phyloP scores from a whole-genome alignment of 148 eudicot species.

The Vaccinium darrowii region DNA sequence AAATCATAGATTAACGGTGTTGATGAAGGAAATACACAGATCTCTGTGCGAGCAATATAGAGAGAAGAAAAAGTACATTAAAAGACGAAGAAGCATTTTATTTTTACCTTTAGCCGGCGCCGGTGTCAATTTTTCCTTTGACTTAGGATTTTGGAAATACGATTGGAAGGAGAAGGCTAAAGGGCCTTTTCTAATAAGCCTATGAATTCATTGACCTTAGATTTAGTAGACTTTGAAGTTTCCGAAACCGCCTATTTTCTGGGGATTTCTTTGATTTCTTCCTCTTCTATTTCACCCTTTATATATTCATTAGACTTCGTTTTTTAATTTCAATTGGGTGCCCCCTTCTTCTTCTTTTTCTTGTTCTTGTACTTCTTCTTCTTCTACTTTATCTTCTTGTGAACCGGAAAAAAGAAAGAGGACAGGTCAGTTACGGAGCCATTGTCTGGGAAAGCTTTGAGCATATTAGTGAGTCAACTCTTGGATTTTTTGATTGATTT shows the following conservation, averaged over 20 bases:
- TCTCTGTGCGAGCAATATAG: not conserved
- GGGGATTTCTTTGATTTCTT: conserved; percentile 12
- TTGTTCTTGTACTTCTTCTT: not conserved
- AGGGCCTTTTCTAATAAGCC: not conserved
- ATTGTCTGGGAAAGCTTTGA: not conserved
- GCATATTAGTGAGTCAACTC: not conserved
- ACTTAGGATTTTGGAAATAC: conserved; percentile 6
- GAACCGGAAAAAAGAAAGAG: not conserved
- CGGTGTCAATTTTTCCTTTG: conserved; percentile 7
- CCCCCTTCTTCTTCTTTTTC: conserved; percentile 3
- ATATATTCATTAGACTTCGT: not conserved
- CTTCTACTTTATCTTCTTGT: conserved; percentile 7
- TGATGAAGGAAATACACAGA: not conserved
- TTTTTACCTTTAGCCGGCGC: not conserved
- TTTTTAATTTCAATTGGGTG: not conserved
- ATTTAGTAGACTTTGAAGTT: conserved; percentile 14
- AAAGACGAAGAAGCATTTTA: no score
- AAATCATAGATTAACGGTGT: not conserved
- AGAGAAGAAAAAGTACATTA: not conserved
- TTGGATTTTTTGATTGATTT: conserved; percentile 16
- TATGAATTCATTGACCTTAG: conserved; percentile 20
- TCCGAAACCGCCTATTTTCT: conserved; percentile 24
- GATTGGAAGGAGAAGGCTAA: conserved; percentile 10
- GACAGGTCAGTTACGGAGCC: conserved; percentile 22
- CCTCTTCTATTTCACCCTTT: conserved; percentile 6